A percentile compares a stretch with the other conserved stretches of the same genome.
These are phyloP conservation scores for Prunus armeniaca DNA, from an alignment of 306 rosid genomes.

Conservation along the genomic window DNA sequence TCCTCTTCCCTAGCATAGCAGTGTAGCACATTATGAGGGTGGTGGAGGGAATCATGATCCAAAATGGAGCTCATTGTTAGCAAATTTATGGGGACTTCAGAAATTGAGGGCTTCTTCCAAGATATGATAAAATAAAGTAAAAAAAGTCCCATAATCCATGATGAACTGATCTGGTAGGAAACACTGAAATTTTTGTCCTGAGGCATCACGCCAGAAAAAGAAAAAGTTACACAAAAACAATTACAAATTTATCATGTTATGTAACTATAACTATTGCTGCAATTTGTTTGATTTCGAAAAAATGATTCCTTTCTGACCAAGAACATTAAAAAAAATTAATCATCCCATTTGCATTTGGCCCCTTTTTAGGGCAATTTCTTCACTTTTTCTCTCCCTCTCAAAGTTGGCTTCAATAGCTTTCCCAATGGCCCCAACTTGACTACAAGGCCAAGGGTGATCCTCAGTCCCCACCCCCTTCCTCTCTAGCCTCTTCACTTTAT, in stretches of 20 bases:
- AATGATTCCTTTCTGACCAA: too few relatives aligned
- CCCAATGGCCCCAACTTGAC: background rate
- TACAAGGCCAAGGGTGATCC: background rate
- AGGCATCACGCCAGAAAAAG: background rate
- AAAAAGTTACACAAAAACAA: background rate
- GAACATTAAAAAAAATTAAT: too few relatives aligned
- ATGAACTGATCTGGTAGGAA: background rate
- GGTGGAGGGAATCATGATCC: background rate
- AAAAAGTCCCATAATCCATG: background rate
- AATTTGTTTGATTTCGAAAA: too few relatives aligned
- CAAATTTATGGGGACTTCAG: background rate
- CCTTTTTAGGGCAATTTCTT: background rate
- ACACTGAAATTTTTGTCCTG: background rate
- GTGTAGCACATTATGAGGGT: background rate
- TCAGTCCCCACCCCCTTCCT: background rate
- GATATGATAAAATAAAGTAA: background rate
- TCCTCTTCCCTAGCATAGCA: background rate
- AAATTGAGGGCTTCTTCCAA: conserved; percentile 1
- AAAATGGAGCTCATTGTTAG: background rate
- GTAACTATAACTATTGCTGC: too few relatives aligned
- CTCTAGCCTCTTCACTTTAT: background rate
- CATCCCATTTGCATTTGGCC: background rate
- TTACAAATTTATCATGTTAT: background rate
- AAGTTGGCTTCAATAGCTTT: background rate
- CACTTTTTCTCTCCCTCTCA: background rate